Conservation (phyloP, 225 moss, liverwort and hornwort species). For the Sphagnum tenellum region DNA sequence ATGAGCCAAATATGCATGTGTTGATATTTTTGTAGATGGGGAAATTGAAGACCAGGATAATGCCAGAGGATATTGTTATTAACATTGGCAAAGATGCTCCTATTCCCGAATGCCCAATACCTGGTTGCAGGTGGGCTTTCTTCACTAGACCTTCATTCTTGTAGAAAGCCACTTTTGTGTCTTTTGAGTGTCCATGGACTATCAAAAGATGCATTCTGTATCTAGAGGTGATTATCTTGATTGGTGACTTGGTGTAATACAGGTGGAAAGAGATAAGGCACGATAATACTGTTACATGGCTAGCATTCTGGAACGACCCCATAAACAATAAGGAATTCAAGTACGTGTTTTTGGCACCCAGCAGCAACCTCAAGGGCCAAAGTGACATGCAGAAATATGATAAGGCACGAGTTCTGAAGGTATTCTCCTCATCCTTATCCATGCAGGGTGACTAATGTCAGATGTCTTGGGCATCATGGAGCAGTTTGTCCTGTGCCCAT, state of each 20-base stretch:
- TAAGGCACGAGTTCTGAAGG: conserved; percentile 83
- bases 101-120: conserved; percentile 90
- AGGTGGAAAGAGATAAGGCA: conserved; percentile 94
- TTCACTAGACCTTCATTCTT: no score
- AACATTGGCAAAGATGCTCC: conserved; percentile 73
- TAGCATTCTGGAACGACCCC: conserved; percentile 95
- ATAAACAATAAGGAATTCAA: conserved; percentile 94
- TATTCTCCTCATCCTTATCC: conserved; percentile 1
- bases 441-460: no score
- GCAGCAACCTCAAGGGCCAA: conserved; percentile 91
- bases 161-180: no score
- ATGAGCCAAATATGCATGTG: no score
- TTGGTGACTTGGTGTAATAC: not conserved
- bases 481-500: no score
- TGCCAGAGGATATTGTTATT: conserved; percentile 85
- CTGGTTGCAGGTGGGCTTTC: conserved; percentile 44
- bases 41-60: conserved; percentile 81
- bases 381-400: conserved; percentile 99
- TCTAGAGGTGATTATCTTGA: no score
- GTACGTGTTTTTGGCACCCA: conserved; percentile 89
- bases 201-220: no score
- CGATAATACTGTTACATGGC: conserved; percentile 89
- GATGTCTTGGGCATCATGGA: no score
- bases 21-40: conserved; percentile 53
- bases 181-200: no score